Evolutionary conservation across 2,329 filamentous ascomycete genomes (phyloP).

Genomic region (Lecanicillium sp.): DNA sequence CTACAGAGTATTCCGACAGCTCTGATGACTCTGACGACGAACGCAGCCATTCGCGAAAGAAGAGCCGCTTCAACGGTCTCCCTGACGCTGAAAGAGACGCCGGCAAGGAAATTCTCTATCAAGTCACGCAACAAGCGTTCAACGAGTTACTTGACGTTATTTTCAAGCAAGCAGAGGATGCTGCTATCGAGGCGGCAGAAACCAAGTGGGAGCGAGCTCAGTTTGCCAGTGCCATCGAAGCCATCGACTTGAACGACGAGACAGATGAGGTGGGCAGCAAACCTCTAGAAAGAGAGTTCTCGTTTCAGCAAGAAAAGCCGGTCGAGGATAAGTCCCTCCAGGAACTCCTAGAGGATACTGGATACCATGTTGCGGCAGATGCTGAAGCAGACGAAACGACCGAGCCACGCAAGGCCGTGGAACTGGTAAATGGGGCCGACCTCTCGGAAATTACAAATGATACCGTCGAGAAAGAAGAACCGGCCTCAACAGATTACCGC

Average conservation of each 20-base stretch:
- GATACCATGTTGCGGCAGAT: constrained; percentile 32
- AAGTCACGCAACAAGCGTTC: constrained; percentile 82
- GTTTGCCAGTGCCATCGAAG: constrained; percentile 41
- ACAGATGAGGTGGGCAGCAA: constrained; percentile 11
- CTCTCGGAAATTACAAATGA: constrained; percentile 15
- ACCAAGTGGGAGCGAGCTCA: constrained; percentile 55
- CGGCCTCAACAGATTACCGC: constrained; percentile 19
- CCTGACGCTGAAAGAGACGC: constrained; percentile 75
- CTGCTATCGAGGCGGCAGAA: constrained; percentile 59
- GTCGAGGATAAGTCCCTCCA: constrained; percentile 18
- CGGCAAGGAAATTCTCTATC: constrained; percentile 82
- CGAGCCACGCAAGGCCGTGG: constrained; percentile 23
- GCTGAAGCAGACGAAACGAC: constrained; percentile 33
- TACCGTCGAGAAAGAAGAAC: constrained; percentile 11
- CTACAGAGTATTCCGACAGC: not conserved
- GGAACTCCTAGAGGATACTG: constrained; percentile 33
- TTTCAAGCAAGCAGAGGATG: constrained; percentile 73
- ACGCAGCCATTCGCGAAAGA: too few relatives aligned
- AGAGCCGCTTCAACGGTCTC: constrained; percentile 49
- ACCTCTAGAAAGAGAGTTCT: constrained; percentile 6
- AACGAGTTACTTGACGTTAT: constrained; percentile 86
- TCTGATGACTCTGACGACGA: constrained; percentile 2
- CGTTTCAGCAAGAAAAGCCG: constrained; percentile 9
- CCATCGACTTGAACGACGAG: constrained; percentile 21
- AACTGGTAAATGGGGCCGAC: constrained; percentile 20